Evolutionary conservation across 2,329 filamentous ascomycete genomes (phyloP).

Genomic region (Coniochaeta sp.): DNA sequence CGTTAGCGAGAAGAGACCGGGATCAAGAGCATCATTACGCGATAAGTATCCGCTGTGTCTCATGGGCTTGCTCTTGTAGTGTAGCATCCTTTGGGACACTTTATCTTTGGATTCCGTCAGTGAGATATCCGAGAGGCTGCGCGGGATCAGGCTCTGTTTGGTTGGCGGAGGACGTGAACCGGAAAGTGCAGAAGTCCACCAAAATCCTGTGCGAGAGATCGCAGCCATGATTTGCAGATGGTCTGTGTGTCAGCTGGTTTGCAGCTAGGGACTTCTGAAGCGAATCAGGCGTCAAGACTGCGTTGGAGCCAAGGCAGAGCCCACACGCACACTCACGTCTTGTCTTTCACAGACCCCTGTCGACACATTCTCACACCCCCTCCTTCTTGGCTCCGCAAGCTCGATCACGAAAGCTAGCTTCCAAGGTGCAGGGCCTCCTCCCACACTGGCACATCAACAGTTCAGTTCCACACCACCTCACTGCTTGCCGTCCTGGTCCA

Average conservation of each 20-base stretch:
- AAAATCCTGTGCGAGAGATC: not conserved
- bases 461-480: not conserved
- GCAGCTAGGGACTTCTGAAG: not conserved
- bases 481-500: not conserved
- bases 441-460: not conserved
- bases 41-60: not conserved
- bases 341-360: constrained; percentile 5
- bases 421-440: too few relatives aligned
- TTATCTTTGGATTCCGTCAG: not conserved
- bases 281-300: not conserved
- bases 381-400: constrained; percentile 1
- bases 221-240: constrained; percentile 27
- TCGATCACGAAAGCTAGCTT: too few relatives aligned
- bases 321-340: constrained; percentile 6
- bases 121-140: not conserved
- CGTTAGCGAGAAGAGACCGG: too few relatives aligned
- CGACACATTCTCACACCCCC: not conserved
- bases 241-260: constrained; percentile 31
- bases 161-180: not conserved
- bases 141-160: not conserved
- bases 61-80: not conserved
- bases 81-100: not conserved
- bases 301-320: not conserved
- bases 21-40: not conserved
- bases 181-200: not conserved